Evolutionary conservation across 2,329 filamentous ascomycete species (phyloP), one percentile per base, ranked within the genome.

Genomic region (Penicillium corylophilum): DNA sequence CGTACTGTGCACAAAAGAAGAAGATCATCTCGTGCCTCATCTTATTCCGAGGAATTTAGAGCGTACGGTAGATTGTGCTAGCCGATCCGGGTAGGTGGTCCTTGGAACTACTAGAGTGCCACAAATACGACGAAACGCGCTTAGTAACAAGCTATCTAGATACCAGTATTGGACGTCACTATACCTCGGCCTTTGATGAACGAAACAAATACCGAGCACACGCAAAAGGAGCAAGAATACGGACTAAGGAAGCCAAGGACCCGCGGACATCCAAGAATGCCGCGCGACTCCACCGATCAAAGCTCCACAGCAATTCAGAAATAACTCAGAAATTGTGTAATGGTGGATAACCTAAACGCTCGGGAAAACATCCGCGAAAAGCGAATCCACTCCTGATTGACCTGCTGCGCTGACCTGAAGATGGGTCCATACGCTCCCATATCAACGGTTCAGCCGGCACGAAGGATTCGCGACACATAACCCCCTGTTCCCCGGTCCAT

Each of bases 391-490:
- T 16, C 16, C 15, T 22, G 9, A 23, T 18, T 29, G 12, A 40
- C 22, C 9, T 22, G 50, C 33, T 23, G 26, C 18, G 31, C 38
- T 35, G 26, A 40, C 28, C 24, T 28, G 18, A 9, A 24, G 20
- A 54, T 55, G 55, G 42, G 45, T 38, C 42, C 36, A 23, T 50
- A 53, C 29, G 41, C 53, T 55, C 51, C 56, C 51, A 39, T 42
- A 35, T 18, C 40, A 58, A 61, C 56, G 54, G 58, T 54, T 41
- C 44, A 49, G 45, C 53, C 48, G 50, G 40, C 28, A 22, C 44
- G 22, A 53, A 44, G 48, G 40, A 59, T 36, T 51, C 31, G 36
- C 26, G 26, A 44, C 40, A 38, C 48, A 35, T 50, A 46, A 46
- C 36, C 43, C 33, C 38, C 44, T 46, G 24, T n/a, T 51, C 51